Base-by-base conservation (phyloP, 352 stramenopile species). In the Chrysophaeum taylorii region DNA sequence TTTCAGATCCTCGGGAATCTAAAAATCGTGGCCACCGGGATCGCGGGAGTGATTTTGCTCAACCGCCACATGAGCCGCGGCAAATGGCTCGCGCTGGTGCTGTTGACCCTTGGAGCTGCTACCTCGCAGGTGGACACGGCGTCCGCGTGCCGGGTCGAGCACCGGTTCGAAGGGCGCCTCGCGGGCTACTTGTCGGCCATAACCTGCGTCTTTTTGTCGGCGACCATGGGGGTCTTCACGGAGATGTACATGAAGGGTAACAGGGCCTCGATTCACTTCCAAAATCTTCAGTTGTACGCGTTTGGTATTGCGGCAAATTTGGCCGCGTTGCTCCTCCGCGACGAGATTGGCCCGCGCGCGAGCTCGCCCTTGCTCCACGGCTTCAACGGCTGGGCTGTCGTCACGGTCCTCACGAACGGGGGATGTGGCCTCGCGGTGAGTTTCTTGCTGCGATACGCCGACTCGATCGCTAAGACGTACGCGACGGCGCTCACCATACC, bases 161-260 rank as follows among this genome's bases (percentile, higher is more conserved):
- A 48, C 21, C 41, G 14, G 41, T 48, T 21, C 21, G 41, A 21
- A 21, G 14, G 41, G 14, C 41, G 14, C 41, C 14, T 48, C 41
- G 41, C 21, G 4, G 57, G 57, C 16, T 66, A 66, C 57, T 31
- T n/a, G 14, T 66, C 57, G 31, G 31, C 57, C 5, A 2, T 66
- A 9, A 35, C 27, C 4, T 66, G 57, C 36, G 57, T 66, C 21
- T 42, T 42, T 33, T 36, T 66, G 12, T 38, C 14, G 2, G 57
- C 57, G 57, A 66, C 57, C 18, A 66, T 66, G 57, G 57, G 57
- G 23, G 57, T 66, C 36, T 66, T 66, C 36, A 66, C 57, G 57
- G 57, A 66, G 57, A 35, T 35, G 33, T 66, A 33, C 57, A 66
- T 66, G 57, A 66, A 66, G 57, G 57, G 57, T 18, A 66, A 42